Conservation (phyloP, 768 basidiomycete genomes). For the Termitomyces sp. region DNA sequence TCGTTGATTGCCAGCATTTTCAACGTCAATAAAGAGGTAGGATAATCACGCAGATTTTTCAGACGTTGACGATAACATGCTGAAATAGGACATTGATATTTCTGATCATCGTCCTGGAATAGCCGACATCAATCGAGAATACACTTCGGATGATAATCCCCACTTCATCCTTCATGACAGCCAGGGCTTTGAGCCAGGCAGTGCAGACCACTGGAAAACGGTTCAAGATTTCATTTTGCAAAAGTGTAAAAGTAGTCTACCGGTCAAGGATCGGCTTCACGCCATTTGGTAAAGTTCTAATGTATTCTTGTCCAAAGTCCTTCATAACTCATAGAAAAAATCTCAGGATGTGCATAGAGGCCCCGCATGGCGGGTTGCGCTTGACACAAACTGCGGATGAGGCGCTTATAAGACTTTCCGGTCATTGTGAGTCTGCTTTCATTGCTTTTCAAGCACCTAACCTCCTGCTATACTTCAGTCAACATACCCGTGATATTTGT, state of each 20-base stretch:
- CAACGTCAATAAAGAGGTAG: not conserved
- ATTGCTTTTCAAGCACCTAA: not conserved
- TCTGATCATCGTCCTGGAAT: not conserved
- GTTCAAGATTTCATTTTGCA: not conserved
- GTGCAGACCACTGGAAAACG: not conserved
- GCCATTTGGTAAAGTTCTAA: not conserved
- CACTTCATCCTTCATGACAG: conserved; percentile 6
- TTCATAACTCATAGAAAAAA: not conserved
- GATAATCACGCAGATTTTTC: not conserved
- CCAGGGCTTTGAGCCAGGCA: not conserved
- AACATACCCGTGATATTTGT: not conserved
- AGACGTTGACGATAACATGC: not conserved
- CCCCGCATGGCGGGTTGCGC: not conserved
- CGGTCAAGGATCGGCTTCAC: not conserved
- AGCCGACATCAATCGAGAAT: conserved; percentile 1
- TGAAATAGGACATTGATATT: conserved; percentile 5
- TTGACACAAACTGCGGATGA: not conserved
- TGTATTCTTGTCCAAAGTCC: not conserved
- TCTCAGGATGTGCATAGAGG: conserved; percentile 1
- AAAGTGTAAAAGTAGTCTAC: not conserved
- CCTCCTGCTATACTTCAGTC: not conserved
- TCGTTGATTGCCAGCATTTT: conserved; percentile 2
- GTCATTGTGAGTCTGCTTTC: not conserved
- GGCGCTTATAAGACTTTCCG: not conserved
- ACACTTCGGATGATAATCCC: not conserved